Base-by-base conservation (phyloP, 768 basidiomycete genomes). In the Suillus fuscotomentosus region DNA sequence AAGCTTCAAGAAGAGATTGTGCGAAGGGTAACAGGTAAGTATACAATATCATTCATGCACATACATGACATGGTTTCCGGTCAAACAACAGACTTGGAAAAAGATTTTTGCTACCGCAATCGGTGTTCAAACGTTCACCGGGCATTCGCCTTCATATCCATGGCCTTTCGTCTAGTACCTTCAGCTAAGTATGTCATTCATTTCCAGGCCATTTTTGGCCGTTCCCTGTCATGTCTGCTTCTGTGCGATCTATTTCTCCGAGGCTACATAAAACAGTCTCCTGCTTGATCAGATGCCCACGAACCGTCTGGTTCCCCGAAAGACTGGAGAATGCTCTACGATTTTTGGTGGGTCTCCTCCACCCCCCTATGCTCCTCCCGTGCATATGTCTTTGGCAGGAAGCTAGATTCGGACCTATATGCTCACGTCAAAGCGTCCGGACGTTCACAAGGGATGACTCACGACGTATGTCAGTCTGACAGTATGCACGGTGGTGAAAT, bases 331-430 rank as follows among this genome's bases (percentile, higher is more conserved):
- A 22, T 38, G 55, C 36, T 7, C 7, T 57, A 57, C 10, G 22
- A 57, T 24, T 57, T 57, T 41, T 57, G 56, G 56, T 57, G 38
- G 22, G 56, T 57, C 27, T 57, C 22, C 56, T 41, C 15, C 8
- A 41, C 56, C 22, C 38, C 24, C 38, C 2, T 17, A 27, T 7
- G 9, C 24, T 27, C 38, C 22, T 27, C 56, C 9, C 5, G 15
- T 57, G 15, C 15, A 22, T 41, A 57, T 41, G 0, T 17, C 8
- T 27, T 41, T 24, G 39, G 10, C 22, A 57, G 56, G 56, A 57
- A 41, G 38, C 9, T 41, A 24, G 56, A 57, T 3, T 57, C 56
- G 27, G 38, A 57, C 9, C 14, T 57, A 10, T 57, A 57, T 20
- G n/a, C 22, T 17, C 56, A 57, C 15, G 56, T 57, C n/a, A 57